A percentile compares a stretch with the other conserved stretches of the same genome.
Evolutionary conservation across 2,329 filamentous ascomycete species (phyloP).

Genomic region (Hyphodiscus sp.): DNA sequence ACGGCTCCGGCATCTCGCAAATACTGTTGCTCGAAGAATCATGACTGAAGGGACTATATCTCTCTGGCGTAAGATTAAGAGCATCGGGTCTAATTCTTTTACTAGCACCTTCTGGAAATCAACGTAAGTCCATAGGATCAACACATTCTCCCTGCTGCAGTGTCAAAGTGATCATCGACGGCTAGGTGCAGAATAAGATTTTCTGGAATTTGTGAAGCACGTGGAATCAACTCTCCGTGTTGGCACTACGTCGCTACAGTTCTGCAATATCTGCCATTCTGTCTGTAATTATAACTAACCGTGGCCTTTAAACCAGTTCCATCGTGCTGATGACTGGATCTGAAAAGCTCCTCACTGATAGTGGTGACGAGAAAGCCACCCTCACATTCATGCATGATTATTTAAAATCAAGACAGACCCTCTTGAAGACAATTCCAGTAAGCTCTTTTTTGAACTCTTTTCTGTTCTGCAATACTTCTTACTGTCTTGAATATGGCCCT

Average conservation of each 20-base stretch:
- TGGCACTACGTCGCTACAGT: background rate
- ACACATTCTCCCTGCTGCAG: background rate
- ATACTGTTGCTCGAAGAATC: slow-evolving; percentile 24
- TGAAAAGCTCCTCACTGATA: slow-evolving; percentile 23
- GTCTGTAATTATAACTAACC: background rate
- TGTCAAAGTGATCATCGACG: too few species aligned
- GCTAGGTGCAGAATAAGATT: too few species aligned
- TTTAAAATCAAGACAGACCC: slow-evolving; percentile 46
- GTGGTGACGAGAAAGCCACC: slow-evolving; percentile 21
- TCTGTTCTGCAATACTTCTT: background rate
- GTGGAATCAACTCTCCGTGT: too few species aligned
- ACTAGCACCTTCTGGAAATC: slow-evolving; percentile 31
- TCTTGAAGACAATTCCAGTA: slow-evolving; percentile 37
- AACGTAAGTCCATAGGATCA: slow-evolving; percentile 24
- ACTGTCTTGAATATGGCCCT: background rate
- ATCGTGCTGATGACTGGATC: slow-evolving; percentile 24
- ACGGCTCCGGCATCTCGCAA: slow-evolving; percentile 26
- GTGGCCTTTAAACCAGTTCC: slow-evolving; percentile 17
- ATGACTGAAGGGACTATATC: slow-evolving; percentile 22
- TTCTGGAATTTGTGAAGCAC: too few species aligned
- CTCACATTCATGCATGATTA: slow-evolving; percentile 44
- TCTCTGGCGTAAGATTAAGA: slow-evolving; percentile 20
- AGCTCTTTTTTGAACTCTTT: slow-evolving; percentile 31
- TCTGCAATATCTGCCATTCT: background rate
- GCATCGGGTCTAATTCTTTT: slow-evolving; percentile 15